These are phyloP conservation scores for Medicago truncatula DNA, from an alignment of 306 rosid genomes.

Conservation along the genomic window MtrunA17r5.0-ANR NC_053048.1:31382001-31382500, in stretches of 20 bases:
- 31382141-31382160: background rate
- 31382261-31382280: slow-evolving; percentile 17
- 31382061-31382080: slow-evolving; percentile 65
- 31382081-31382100: slow-evolving; percentile 67
- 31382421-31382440: too few relatives aligned
- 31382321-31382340: slow-evolving; percentile 8
- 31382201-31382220: background rate
- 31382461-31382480: too few relatives aligned
- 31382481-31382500: too few relatives aligned
- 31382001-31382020: slow-evolving; percentile 84
- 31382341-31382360: background rate
- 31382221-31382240: slow-evolving; percentile 12
- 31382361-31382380: too few relatives aligned
- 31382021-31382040: slow-evolving; percentile 78
- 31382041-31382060: slow-evolving; percentile 81
- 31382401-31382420: background rate
- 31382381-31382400: background rate
- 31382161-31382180: slow-evolving; percentile 5
- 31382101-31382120: slow-evolving; percentile 58
- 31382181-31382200: background rate
- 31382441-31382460: too few relatives aligned
- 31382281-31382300: slow-evolving; percentile 5
- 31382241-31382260: slow-evolving; percentile 12
- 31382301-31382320: background rate
- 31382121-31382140: slow-evolving; percentile 45